A percentile compares a stretch with the other conserved stretches of the same genome.
Evolutionary conservation across 345 rosid species (phyloP).

Genomic region (Cardamine chenopodiifolia): DNA sequence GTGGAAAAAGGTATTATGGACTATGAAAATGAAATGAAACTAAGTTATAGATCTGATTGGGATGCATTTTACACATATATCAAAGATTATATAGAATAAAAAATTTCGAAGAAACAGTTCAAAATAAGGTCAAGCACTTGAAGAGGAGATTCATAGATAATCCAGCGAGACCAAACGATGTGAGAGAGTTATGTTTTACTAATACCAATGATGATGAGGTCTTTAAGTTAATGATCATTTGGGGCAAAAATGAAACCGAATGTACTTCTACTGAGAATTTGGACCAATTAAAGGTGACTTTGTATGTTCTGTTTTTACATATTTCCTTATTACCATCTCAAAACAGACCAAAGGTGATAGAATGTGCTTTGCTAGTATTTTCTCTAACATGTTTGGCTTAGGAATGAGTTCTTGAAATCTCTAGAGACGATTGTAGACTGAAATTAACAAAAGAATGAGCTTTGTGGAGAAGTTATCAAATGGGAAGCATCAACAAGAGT

Average conservation of each 20-base stretch:
- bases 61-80: constrained; percentile 9
- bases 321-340: too few species aligned
- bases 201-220: too few species aligned
- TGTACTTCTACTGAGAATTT: too few species aligned
- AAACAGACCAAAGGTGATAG: too few species aligned
- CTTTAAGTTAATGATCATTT: too few species aligned
- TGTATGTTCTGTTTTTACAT: too few species aligned
- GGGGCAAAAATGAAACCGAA: too few species aligned
- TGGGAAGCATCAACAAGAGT: constrained; percentile 53
- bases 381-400: constrained; percentile 35
- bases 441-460: constrained; percentile 23
- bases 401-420: constrained; percentile 39
- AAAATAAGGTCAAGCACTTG: constrained; percentile 6
- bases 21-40: neutral
- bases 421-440: constrained; percentile 24
- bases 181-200: too few species aligned
- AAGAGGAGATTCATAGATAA: too few species aligned
- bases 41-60: constrained; percentile 2
- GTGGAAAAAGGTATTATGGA: neutral
- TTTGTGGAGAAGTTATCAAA: constrained; percentile 38
- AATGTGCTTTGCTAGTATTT: neutral
- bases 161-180: too few species aligned
- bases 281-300: too few species aligned
- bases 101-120: constrained; percentile 17
- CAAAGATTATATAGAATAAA: neutral